A percentile compares a stretch with the other conserved stretches of the same genome.
Conservation (phyloP, 306 rosid genomes). For the Dryas drummondii region DNA sequence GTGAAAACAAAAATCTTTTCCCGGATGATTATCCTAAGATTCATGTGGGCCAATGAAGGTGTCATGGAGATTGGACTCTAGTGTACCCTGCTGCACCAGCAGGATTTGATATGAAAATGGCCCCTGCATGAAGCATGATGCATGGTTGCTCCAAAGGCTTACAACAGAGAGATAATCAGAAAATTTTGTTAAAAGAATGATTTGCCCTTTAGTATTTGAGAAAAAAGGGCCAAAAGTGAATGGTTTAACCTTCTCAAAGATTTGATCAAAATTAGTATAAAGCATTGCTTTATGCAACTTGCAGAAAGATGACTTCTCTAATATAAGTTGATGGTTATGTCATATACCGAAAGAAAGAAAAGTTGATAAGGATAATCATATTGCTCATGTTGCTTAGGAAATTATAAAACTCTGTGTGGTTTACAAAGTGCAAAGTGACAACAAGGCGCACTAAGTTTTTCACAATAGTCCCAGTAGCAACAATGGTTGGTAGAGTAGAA, state of each 20-base stretch:
- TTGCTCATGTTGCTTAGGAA: conserved; percentile 20
- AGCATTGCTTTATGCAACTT: conserved; percentile 33
- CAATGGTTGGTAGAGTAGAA: conserved; percentile 2
- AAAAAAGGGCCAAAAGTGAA: conserved; percentile 17
- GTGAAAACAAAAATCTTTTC: background rate
- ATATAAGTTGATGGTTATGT: conserved; percentile 8
- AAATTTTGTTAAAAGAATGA: background rate
- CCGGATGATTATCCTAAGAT: conserved; percentile 1
- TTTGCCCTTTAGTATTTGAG: background rate
- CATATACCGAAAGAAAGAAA: conserved; percentile 17
- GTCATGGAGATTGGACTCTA: background rate
- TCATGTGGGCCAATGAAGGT: conserved; percentile 4
- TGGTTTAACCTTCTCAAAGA: conserved; percentile 16
- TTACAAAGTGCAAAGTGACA: conserved; percentile 38
- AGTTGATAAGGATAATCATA: conserved; percentile 12
- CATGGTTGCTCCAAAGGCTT: background rate
- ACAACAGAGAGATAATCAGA: conserved; percentile 1
- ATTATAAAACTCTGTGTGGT: conserved; percentile 25
- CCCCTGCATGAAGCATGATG: background rate
- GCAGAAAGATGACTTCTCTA: conserved; percentile 24
- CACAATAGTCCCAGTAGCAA: conserved; percentile 22
- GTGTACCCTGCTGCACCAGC: background rate
- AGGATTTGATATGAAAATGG: background rate
- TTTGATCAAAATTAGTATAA: conserved; percentile 22
- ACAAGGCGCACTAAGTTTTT: conserved; percentile 22